phyloP scores from a whole-genome alignment of 2,329 filamentous ascomycete species.

The Teratosphaeria epicoccoides region DNA sequence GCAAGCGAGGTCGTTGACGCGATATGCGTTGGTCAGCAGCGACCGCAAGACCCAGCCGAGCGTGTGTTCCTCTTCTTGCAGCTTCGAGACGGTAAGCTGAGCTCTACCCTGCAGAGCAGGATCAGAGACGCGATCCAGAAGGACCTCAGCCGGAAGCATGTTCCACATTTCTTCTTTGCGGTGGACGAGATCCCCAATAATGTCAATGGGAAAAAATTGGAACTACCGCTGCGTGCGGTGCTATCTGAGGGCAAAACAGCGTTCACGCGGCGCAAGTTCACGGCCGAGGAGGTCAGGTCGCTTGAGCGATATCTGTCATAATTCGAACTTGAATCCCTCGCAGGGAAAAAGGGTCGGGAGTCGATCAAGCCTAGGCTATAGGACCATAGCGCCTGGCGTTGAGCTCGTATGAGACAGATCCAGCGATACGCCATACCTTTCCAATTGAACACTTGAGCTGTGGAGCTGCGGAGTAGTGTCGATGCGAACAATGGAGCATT shows the following conservation, averaged over 20 bases:
- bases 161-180: neutral
- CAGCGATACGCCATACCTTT: too few species aligned
- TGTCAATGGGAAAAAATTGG: neutral
- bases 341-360: neutral
- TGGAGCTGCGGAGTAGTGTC: too few species aligned
- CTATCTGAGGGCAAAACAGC: neutral
- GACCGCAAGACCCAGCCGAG: conserved; percentile 47
- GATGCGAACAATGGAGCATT: too few species aligned
- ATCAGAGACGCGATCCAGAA: neutral
- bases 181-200: neutral
- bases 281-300: neutral
- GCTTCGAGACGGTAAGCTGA: too few species aligned
- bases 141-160: neutral
- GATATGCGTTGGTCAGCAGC: conserved; percentile 64
- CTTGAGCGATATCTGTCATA: neutral
- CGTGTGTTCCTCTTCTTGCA: conserved; percentile 44
- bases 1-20: conserved; percentile 52
- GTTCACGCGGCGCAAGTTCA: neutral
- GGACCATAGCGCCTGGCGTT: neutral
- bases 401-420: too few species aligned
- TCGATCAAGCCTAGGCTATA: neutral
- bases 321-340: neutral
- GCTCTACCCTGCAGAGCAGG: neutral
- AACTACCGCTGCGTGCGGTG: neutral
- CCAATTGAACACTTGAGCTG: too few species aligned